Evolutionary conservation across 2,329 filamentous ascomycete species (phyloP), one percentile per base, ranked within the genome.

Genomic region (Dactylellina sp.): DNA sequence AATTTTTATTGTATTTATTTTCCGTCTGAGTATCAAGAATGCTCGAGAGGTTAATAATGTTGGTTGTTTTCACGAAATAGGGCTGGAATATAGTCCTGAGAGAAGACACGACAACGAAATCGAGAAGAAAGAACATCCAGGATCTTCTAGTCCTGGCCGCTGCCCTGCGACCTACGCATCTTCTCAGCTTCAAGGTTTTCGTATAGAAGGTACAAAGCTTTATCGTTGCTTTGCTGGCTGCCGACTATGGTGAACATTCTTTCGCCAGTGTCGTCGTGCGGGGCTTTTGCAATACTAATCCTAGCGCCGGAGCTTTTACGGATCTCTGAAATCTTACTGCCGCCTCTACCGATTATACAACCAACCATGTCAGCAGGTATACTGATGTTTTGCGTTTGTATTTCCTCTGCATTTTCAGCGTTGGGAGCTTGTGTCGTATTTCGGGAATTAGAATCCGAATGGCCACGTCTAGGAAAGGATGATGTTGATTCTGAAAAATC

Each of bases 181-280:
- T 99, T 99, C 85, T 99, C 95, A 14, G 93, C 94, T 84, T 99
- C 95, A 57, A 99, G 88, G 83, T 99, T 99, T 86, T 99, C 95
- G 81, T 99, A 99, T 76, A 99, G 86, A 61, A 99, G 89, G 83
- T 97, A 97, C 25, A 99, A 86, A 2, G 95, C 95, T 78, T 93
- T 94, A 83, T 99, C 95, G 79, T 99, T 99, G 76, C 93, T 92
- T 83, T 90, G 90, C 74, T 92, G 89, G 75, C 91, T 96, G 78
- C 95, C 95, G 87, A 96, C 97, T 81, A 99, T 99, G 80, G 95
- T 99, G 84, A 99, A 99, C 95, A 99, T 99, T 79, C 95, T 90
- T 86, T 99, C 95, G 77, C 95, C 95, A 74, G 92, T 96, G 78
- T 98, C 95, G 79, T 99, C 95, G 80, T 99, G 95, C 65, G 95